phyloP scores from a whole-genome alignment of 2,329 filamentous ascomycete genomes.

The Xylariaceae sp. region DNA sequence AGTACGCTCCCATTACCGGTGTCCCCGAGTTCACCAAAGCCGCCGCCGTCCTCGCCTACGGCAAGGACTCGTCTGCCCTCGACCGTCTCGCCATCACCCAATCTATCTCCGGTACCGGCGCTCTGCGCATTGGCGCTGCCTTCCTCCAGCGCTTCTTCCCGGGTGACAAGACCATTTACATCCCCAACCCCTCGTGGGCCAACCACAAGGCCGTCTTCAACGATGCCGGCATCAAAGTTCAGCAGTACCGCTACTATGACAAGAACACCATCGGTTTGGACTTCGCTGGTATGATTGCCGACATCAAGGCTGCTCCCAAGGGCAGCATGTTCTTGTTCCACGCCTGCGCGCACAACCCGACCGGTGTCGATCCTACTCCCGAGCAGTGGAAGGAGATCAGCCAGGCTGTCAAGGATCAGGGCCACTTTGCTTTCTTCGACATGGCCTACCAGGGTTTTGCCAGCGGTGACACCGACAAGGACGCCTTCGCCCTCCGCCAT shows the following conservation, averaged over 20 bases:
- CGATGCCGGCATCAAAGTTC: conserved; percentile 83
- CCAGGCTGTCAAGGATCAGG: conserved; percentile 75
- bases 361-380: conserved; percentile 85
- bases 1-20: conserved; percentile 97
- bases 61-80: conserved; percentile 70
- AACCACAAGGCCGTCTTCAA: conserved; percentile 97
- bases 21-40: conserved; percentile 90
- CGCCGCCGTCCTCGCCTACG: conserved; percentile 87
- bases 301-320: conserved; percentile 83
- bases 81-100: conserved; percentile 85
- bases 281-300: conserved; percentile 86
- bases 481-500: conserved; percentile 88
- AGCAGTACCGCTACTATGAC: conserved; percentile 98
- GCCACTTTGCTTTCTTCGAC: conserved; percentile 95
- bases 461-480: conserved; percentile 82
- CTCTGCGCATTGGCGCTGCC: conserved; percentile 86
- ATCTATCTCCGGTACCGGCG: conserved; percentile 96
- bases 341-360: conserved; percentile 97
- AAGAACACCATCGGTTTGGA: conserved; percentile 97
- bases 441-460: conserved; percentile 99
- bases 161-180: conserved; percentile 89
- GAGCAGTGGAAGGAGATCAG: conserved; percentile 93
- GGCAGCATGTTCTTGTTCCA: conserved; percentile 90
- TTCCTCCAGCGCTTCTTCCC: conserved; percentile 93
- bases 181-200: conserved; percentile 93